Percentiles rank a stretch among this genome's conserved stretches.
Conservation (phyloP, 345 rosid species). For the Rhodomyrtus tomentosa region DNA sequence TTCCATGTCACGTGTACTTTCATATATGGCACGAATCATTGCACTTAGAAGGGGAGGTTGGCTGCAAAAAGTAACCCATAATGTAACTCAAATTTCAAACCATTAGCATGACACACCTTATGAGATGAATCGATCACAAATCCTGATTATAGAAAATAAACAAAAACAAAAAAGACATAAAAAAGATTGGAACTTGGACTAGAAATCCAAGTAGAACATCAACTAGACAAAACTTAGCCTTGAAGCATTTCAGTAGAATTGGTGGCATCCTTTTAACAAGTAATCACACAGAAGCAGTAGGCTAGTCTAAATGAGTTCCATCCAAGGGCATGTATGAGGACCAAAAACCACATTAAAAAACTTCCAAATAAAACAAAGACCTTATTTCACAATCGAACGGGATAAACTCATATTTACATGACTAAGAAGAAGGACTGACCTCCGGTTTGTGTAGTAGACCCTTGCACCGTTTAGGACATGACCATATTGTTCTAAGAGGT, state of each 20-base stretch:
- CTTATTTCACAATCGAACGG: not conserved
- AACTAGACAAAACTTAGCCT: not conserved
- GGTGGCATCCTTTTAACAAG: not conserved
- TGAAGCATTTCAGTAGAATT: not conserved
- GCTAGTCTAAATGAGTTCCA: not conserved
- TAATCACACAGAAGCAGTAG: not conserved
- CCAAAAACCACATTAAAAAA: no score
- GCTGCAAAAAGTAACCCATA: constrained; percentile 18
- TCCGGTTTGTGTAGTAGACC: constrained; percentile 73
- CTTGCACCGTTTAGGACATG: constrained; percentile 75
- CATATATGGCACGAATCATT: constrained; percentile 61
- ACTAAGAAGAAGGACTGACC: constrained; percentile 28
- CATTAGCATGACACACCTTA: not conserved
- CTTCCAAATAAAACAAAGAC: not conserved
- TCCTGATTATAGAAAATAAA: not conserved
- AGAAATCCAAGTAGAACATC: not conserved
- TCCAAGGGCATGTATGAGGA: not conserved
- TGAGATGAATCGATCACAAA: not conserved
- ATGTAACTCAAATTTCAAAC: not conserved
- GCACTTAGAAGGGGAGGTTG: constrained; percentile 91
- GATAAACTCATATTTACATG: not conserved
- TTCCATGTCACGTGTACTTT: constrained; percentile 49
- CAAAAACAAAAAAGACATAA: not conserved
- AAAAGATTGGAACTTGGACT: not conserved
- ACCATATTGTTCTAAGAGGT: constrained; percentile 54